A percentile compares a stretch with the other conserved stretches of the same genome.
phyloP scores from a whole-genome alignment of 202 grass and related monocot genomes.

The Tripidium arundinaceum region DNA sequence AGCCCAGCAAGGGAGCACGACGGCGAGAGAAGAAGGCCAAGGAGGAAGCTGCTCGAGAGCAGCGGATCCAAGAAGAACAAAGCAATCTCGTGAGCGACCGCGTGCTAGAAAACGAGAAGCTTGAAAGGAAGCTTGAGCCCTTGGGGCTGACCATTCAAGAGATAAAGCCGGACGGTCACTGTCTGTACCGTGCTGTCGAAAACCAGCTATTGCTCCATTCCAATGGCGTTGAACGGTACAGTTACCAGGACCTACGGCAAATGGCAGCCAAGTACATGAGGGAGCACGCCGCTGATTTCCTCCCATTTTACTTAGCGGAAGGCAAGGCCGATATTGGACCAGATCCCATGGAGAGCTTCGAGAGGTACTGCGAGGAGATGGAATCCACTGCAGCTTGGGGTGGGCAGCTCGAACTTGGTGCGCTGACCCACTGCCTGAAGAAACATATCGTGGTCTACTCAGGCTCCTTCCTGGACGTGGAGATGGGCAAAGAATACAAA shows the following conservation, averaged over 20 bases:
- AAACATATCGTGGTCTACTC: constrained; percentile 92
- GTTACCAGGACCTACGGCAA: constrained; percentile 66
- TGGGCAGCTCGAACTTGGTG: constrained; percentile 84
- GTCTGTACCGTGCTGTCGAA: constrained; percentile 88
- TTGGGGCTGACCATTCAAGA: constrained; percentile 71
- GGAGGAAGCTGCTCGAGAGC: constrained; percentile 90
- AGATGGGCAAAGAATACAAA: constrained; percentile 94
- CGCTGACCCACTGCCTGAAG: constrained; percentile 76
- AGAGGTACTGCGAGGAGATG: constrained; percentile 75
- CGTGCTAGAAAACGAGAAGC: constrained; percentile 73
- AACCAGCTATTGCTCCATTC: constrained; percentile 65
- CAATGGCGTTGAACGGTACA: constrained; percentile 38
- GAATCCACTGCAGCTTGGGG: constrained; percentile 80
- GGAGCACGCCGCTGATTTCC: constrained; percentile 55
- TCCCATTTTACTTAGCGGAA: constrained; percentile 93
- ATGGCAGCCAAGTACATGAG: constrained; percentile 85
- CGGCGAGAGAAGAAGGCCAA: constrained; percentile 71
- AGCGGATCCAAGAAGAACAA: constrained; percentile 92
- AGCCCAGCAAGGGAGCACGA: constrained; percentile 58
- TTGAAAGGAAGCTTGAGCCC: constrained; percentile 67
- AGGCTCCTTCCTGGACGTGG: constrained; percentile 82
- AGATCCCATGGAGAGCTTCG: constrained; percentile 54
- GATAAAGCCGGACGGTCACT: constrained; percentile 93
- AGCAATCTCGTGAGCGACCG: constrained; percentile 69
- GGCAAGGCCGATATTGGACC: constrained; percentile 59